Conservation (phyloP, 148 eudicot species). For the Talinum fruticosum region DNA sequence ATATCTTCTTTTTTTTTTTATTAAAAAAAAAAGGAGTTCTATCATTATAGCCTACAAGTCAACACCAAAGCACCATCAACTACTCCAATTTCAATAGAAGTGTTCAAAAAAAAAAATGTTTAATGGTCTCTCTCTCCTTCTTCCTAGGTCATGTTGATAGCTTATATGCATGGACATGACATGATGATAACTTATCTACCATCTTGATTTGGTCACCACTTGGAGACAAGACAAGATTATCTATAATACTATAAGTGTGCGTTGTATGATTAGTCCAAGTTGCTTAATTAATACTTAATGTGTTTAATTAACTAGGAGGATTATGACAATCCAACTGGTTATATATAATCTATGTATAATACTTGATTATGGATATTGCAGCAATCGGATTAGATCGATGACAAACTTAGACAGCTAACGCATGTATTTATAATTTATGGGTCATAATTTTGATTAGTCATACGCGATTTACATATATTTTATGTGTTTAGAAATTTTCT, state of each 20-base stretch:
- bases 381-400: constrained; percentile 1
- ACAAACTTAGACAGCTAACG: constrained; percentile 6
- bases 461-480: background rate
- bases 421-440: background rate
- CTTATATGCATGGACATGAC: constrained; percentile 9
- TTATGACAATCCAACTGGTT: background rate
- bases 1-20: too few species aligned
- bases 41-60: background rate
- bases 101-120: too few species aligned
- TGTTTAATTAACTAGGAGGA: background rate
- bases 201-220: constrained; percentile 6
- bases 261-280: background rate
- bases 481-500: too few species aligned
- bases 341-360: background rate
- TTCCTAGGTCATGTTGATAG: constrained; percentile 8
- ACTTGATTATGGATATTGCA: background rate
- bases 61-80: background rate
- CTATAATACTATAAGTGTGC: background rate
- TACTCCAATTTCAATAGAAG: background rate
- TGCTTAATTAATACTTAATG: background rate
- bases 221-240: background rate
- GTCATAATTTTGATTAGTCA: background rate
- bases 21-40: background rate
- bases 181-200: constrained; percentile 21
- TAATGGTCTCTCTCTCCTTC: background rate